Conservation (phyloP, 345 rosid species). For the Iberis pinnata region DNA sequence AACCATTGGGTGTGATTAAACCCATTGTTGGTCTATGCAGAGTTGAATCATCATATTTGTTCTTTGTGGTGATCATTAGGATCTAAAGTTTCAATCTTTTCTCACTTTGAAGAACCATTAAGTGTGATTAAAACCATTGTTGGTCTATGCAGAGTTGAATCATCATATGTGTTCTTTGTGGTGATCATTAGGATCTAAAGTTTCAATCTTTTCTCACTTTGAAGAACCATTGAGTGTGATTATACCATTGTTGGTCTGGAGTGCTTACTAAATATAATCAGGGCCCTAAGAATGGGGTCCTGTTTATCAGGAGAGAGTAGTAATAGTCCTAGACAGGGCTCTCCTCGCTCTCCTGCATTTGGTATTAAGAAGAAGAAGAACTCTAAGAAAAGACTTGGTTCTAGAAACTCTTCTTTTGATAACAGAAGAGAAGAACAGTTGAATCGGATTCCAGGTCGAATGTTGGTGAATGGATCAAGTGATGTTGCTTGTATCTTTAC, state of each 20-base stretch:
- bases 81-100: too few relatives aligned
- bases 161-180: slow-evolving; percentile 17
- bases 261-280: slow-evolving; percentile 78
- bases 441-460: slow-evolving; percentile 69
- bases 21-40: slow-evolving; percentile 78
- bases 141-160: too few relatives aligned
- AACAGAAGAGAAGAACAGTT: slow-evolving; percentile 58
- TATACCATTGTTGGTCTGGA: slow-evolving; percentile 80
- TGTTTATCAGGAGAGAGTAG: slow-evolving; percentile 91
- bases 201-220: slow-evolving; percentile 53
- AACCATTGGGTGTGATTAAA: slow-evolving; percentile 44
- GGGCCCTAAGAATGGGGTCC: slow-evolving; percentile 99
- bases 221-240: slow-evolving; percentile 45
- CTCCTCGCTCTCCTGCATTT: slow-evolving; percentile 63
- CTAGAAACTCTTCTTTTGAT: slow-evolving; percentile 55
- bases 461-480: slow-evolving; percentile 78
- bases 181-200: slow-evolving; percentile 38
- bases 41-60: too few relatives aligned
- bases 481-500: slow-evolving; percentile 76
- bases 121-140: too few relatives aligned
- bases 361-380: slow-evolving; percentile 59
- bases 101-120: too few relatives aligned
- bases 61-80: too few relatives aligned
- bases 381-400: slow-evolving; percentile 49
- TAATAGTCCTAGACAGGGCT: slow-evolving; percentile 68